These are phyloP conservation scores for Mycothermus thermophilus DNA, from an alignment of 495 filamentous ascomycete genomes.

Conservation along the genomic window DNA sequence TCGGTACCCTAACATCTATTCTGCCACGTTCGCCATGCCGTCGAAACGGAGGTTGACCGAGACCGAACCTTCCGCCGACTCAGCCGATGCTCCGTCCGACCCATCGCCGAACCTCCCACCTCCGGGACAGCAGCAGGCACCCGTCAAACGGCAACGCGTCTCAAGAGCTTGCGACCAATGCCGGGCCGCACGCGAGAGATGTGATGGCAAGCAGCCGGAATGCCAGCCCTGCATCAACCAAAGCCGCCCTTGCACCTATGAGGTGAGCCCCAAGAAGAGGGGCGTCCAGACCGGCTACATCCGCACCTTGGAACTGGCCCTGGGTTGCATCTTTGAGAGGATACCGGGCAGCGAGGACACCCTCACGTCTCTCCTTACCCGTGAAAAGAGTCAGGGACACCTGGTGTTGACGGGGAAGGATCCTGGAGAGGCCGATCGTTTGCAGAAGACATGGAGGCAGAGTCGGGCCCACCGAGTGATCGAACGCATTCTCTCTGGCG, in stretches of 20 bases:
- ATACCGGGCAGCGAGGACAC: conserved; percentile 18
- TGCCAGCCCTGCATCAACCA: conserved; percentile 51
- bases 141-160: conserved; percentile 44
- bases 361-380: conserved; percentile 18
- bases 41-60: conserved; percentile 12
- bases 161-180: conserved; percentile 57
- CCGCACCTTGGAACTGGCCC: conserved; percentile 40
- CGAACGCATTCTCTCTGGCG: conserved; percentile 39
- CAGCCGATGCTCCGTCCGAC: not conserved
- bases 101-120: not conserved
- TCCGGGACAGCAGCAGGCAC: conserved; percentile 3
- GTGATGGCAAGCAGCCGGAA: conserved; percentile 47
- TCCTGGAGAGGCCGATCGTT: conserved; percentile 34
- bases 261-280: conserved; percentile 56
- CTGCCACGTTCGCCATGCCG: conserved; percentile 13
- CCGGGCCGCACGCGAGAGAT: conserved; percentile 50
- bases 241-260: conserved; percentile 50
- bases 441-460: conserved; percentile 46
- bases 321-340: conserved; percentile 25
- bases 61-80: too few relatives aligned
- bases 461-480: conserved; percentile 40
- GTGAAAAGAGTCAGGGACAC: conserved; percentile 12
- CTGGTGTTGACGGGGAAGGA: conserved; percentile 31
- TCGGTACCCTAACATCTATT: too few relatives aligned
- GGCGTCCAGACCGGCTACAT: conserved; percentile 54